These are phyloP conservation scores for Cryomyces minteri DNA, from an alignment of 495 filamentous ascomycete genomes.

Conservation along the genomic window DNA sequence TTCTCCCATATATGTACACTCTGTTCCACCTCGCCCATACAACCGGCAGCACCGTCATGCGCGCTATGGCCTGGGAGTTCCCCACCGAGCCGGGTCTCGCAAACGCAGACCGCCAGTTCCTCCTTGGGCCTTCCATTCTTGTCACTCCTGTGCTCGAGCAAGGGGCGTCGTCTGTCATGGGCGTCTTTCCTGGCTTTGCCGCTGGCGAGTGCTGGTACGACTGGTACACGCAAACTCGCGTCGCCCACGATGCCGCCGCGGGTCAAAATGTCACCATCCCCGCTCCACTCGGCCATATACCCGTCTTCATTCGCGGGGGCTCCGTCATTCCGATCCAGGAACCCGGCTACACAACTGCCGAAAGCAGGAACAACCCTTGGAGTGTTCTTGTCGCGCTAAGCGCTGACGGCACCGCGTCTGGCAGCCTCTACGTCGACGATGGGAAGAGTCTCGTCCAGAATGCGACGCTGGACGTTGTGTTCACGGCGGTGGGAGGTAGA, in stretches of 20 bases:
- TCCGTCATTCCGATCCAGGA: constrained; percentile 53
- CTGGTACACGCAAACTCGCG: constrained; percentile 10
- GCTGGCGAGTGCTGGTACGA: constrained; percentile 30
- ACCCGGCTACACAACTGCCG: constrained; percentile 46
- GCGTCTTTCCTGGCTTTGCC: constrained; percentile 58
- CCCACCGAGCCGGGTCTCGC: constrained; percentile 11
- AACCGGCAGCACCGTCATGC: constrained; percentile 12
- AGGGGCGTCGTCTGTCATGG: constrained; percentile 42
- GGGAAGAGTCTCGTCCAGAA: constrained; percentile 48
- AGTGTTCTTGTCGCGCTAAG: constrained; percentile 45
- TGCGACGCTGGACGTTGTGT: constrained; percentile 21
- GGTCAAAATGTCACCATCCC: constrained; percentile 10
- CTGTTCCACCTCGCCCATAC: constrained; percentile 12
- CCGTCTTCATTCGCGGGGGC: constrained; percentile 30
- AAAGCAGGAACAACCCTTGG: constrained; percentile 49
- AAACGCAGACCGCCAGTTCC: constrained; percentile 13
- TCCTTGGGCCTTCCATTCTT: constrained; percentile 44
- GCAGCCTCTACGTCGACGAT: constrained; percentile 62
- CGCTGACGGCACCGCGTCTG: constrained; percentile 34
- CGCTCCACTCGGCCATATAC: constrained; percentile 7
- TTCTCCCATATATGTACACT: constrained; percentile 17
- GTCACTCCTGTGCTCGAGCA: constrained; percentile 48
- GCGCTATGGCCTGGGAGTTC: constrained; percentile 15
- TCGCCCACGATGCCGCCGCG: constrained; percentile 2
- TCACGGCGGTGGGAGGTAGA: constrained; percentile 7